Evolutionary conservation across 352 stramenopile species (phyloP).

Genomic region (Proteromonas lacertae): DNA sequence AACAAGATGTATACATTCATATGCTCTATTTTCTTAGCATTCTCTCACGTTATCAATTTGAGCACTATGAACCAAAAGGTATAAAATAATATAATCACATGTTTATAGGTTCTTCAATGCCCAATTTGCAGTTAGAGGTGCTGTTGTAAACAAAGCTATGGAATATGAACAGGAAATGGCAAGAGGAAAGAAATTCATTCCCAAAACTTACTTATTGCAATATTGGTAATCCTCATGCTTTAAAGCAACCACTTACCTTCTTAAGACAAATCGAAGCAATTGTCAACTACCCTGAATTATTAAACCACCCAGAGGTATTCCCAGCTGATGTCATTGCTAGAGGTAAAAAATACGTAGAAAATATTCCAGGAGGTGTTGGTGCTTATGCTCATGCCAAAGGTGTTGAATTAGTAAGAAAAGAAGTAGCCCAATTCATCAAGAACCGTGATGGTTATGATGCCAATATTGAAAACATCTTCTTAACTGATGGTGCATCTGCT

Average conservation of each 20-base stretch:
- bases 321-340: slow-evolving; percentile 34
- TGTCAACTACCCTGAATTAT: slow-evolving; percentile 43
- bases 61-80: no score
- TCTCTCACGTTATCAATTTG: no score
- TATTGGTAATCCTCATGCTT: slow-evolving; percentile 79
- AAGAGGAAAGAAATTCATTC: no score
- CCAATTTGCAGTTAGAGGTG: no score
- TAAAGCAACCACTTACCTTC: slow-evolving; percentile 31
- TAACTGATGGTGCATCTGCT: slow-evolving; percentile 77
- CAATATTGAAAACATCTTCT: slow-evolving; percentile 72
- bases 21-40: no score
- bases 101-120: no score
- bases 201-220: slow-evolving; percentile 81
- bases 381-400: slow-evolving; percentile 55
- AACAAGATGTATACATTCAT: no score
- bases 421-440: slow-evolving; percentile 39
- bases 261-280: slow-evolving; percentile 44
- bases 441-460: slow-evolving; percentile 32
- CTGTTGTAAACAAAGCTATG: no score
- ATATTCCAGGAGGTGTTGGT: slow-evolving; percentile 40
- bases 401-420: slow-evolving; percentile 27
- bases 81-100: no score
- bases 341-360: slow-evolving; percentile 37
- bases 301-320: slow-evolving; percentile 40
- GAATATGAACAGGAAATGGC: no score